These are phyloP conservation scores for Lactarius quietus DNA, from an alignment of 768 basidiomycete genomes.

Conservation along the genomic window DNA sequence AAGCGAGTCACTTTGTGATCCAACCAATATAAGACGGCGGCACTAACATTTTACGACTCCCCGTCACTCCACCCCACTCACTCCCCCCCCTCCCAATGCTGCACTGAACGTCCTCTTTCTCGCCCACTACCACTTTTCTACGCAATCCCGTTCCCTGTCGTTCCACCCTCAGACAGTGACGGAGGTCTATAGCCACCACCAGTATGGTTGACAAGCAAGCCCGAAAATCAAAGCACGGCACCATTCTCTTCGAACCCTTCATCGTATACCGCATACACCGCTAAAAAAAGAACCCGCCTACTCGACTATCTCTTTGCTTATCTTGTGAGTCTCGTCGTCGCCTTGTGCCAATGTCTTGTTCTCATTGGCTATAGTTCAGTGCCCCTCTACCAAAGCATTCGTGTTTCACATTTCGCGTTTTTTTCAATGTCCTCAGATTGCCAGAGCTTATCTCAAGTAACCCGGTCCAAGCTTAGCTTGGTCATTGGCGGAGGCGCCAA, in stretches of 20 bases:
- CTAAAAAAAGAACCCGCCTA: conserved; percentile 33
- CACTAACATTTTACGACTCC: conserved; percentile 31
- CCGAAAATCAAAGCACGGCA: conserved; percentile 80
- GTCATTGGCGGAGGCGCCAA: conserved; percentile 50
- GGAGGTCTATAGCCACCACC: conserved; percentile 32
- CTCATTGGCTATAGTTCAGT: conserved; percentile 1
- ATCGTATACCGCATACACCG: conserved; percentile 84
- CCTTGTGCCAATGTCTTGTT: conserved; percentile 4
- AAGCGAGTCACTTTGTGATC: conserved; percentile 15
- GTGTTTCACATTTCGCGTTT: conserved; percentile 23
- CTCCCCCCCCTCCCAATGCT: conserved; percentile 34
- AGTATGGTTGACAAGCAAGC: conserved; percentile 84
- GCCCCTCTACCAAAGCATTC: conserved; percentile 8
- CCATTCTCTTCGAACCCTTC: conserved; percentile 82
- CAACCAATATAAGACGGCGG: conserved; percentile 24
- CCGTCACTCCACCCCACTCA: conserved; percentile 28
- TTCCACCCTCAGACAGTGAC: conserved; percentile 22
- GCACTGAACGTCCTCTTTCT: conserved; percentile 35
- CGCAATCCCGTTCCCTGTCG: conserved; percentile 27
- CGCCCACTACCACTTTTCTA: conserved; percentile 25
- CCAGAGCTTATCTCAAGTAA: conserved; percentile 57
- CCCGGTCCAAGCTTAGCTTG: conserved; percentile 51
- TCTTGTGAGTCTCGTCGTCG: conserved; percentile 12
- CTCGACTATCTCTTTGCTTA: conserved; percentile 17
- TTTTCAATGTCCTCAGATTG: conserved; percentile 46